Evolutionary conservation across 2,329 filamentous ascomycete species (phyloP).

Genomic region (Pseudopithomyces chartarum): DNA sequence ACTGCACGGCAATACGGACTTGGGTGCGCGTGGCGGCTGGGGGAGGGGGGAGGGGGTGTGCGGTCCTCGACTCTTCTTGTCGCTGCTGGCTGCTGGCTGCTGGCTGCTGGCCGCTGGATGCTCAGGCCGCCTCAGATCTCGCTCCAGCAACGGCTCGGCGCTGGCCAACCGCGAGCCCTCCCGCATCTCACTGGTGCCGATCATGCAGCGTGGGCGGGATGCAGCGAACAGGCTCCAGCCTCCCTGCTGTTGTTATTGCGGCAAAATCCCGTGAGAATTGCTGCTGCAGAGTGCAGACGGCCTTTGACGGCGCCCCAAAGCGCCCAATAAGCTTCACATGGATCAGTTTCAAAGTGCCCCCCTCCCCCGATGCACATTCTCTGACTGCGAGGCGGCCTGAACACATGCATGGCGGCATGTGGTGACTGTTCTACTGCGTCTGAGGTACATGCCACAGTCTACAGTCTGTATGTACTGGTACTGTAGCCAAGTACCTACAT

Average conservation of each 20-base stretch:
- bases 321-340: constrained; percentile 41
- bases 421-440: constrained; percentile 23
- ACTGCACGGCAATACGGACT: constrained; percentile 19
- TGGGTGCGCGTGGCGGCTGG: constrained; percentile 16
- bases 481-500: too few relatives aligned
- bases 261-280: constrained; percentile 37
- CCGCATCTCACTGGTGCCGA: constrained; percentile 40
- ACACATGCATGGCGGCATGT: constrained; percentile 15
- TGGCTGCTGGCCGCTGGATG: constrained; percentile 2
- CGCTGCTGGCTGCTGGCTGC: too few relatives aligned
- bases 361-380: constrained; percentile 30
- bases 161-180: constrained; percentile 35
- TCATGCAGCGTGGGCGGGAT: constrained; percentile 42
- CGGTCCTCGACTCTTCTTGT: too few relatives aligned
- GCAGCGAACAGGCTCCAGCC: constrained; percentile 37
- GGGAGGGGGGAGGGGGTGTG: too few relatives aligned
- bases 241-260: constrained; percentile 45
- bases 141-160: constrained; percentile 21
- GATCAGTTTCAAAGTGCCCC: constrained; percentile 40
- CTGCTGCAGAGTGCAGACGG: constrained; percentile 40
- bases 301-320: constrained; percentile 22
- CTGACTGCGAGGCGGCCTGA: constrained; percentile 36
- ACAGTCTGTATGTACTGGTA: too few relatives aligned
- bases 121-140: constrained; percentile 19
- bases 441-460: too few relatives aligned